Evolutionary conservation across 2,329 filamentous ascomycete species (phyloP).

Genomic region (Fusarium liriodendri): DNA sequence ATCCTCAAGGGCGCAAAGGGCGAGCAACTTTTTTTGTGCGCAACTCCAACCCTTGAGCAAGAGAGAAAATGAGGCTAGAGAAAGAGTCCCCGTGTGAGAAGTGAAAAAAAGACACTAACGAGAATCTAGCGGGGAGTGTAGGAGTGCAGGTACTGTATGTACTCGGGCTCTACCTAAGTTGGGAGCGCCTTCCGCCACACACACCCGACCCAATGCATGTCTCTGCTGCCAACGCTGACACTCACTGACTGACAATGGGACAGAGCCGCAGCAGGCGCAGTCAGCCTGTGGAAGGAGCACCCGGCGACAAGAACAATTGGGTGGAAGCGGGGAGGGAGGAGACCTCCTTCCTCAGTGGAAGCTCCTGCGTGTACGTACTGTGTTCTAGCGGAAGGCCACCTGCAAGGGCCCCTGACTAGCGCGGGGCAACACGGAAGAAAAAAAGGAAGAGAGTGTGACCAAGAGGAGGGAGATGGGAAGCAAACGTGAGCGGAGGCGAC

Average conservation of each 20-base stretch:
- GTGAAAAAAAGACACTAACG: constrained; percentile 9
- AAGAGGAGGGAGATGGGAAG: not conserved
- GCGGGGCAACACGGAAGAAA: constrained; percentile 21
- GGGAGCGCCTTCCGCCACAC: constrained; percentile 8
- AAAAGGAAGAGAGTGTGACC: not conserved
- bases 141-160: not conserved
- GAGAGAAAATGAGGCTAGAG: constrained; percentile 28
- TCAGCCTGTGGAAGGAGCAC: not conserved
- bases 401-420: constrained; percentile 39
- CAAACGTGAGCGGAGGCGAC: not conserved
- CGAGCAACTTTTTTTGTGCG: constrained; percentile 4
- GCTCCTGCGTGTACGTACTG: constrained; percentile 5
- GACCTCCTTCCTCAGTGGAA: not conserved
- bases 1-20: not conserved
- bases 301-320: not conserved
- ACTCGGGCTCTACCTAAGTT: not conserved
- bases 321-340: constrained; percentile 1
- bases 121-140: not conserved
- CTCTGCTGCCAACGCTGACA: not conserved
- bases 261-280: constrained; percentile 21
- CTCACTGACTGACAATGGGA: not conserved
- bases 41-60: constrained; percentile 3
- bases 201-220: constrained; percentile 5
- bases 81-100: constrained; percentile 18
- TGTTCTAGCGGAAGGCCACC: constrained; percentile 31